Conservation (phyloP, 2,329 filamentous ascomycete genomes). For the Pestalotiopsis sp. region DNA sequence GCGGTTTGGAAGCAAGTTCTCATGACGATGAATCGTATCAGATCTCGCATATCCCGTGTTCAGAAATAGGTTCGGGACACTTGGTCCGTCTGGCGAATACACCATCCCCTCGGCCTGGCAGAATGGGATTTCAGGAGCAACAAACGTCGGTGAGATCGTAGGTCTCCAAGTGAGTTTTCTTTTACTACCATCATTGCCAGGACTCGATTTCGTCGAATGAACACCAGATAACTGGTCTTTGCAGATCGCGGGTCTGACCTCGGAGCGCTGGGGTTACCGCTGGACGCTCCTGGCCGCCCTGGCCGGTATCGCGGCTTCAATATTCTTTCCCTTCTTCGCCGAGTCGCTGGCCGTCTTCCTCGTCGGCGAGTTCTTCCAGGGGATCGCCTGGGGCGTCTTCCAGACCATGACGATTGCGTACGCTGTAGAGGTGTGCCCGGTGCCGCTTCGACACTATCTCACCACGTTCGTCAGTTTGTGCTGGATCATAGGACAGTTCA, state of each 20-base stretch:
- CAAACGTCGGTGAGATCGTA: constrained; percentile 39
- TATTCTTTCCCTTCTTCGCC: constrained; percentile 40
- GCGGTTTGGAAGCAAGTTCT: neutral
- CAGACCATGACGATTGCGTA: constrained; percentile 65
- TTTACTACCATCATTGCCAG: too few species aligned
- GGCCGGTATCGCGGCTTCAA: constrained; percentile 32
- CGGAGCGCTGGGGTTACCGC: constrained; percentile 37
- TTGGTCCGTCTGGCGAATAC: neutral
- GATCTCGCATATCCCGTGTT: constrained; percentile 1
- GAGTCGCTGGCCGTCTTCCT: constrained; percentile 30
- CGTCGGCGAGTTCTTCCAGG: constrained; percentile 36
- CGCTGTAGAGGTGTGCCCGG: constrained; percentile 72
- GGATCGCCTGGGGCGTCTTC: constrained; percentile 57
- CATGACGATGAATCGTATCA: neutral
- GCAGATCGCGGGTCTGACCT: constrained; percentile 36
- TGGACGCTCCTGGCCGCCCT: constrained; percentile 38
- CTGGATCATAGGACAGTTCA: constrained; percentile 74
- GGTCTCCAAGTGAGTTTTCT: constrained; percentile 29
- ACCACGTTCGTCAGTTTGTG: constrained; percentile 79
- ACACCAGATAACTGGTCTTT: too few species aligned
- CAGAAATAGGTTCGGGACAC: neutral
- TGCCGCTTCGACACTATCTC: constrained; percentile 67
- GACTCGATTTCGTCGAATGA: too few species aligned
- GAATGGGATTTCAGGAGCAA: constrained; percentile 6
- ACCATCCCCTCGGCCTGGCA: constrained; percentile 1